These are phyloP conservation scores for Curvularia lunata DNA, from an alignment of 2,329 filamentous ascomycete species.

Conservation along the genomic window DNA sequence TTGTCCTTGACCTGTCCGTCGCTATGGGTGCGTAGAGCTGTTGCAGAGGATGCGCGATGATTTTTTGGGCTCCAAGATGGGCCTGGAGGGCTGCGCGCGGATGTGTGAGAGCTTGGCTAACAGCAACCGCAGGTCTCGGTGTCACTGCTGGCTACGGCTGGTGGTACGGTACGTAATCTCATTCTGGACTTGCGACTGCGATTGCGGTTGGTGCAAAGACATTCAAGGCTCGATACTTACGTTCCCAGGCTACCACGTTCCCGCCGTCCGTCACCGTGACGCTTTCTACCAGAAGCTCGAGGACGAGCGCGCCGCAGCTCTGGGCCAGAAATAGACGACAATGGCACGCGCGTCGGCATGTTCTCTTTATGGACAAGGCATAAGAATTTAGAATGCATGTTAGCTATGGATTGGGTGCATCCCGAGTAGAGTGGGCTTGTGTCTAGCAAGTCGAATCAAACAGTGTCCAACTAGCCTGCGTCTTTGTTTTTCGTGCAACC, in stretches of 20 bases:
- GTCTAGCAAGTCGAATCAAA: conserved; percentile 29
- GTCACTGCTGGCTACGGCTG: conserved; percentile 68
- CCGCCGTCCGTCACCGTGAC: conserved; percentile 68
- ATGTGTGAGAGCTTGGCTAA: conserved; percentile 31
- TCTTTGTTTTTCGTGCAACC: background rate
- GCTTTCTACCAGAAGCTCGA: conserved; percentile 69
- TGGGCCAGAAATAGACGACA: conserved; percentile 46
- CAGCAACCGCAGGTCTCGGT: conserved; percentile 61
- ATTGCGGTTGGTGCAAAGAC: background rate
- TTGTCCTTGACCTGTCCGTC: conserved; percentile 71
- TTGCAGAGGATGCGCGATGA: background rate
- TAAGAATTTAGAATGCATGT: conserved; percentile 34
- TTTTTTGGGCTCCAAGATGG: background rate
- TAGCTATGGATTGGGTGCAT: conserved; percentile 39
- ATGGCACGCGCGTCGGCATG: conserved; percentile 26
- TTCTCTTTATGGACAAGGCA: conserved; percentile 37
- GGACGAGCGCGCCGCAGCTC: conserved; percentile 61
- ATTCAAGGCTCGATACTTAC: conserved; percentile 6
- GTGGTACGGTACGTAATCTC: conserved; percentile 66
- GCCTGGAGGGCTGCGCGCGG: conserved; percentile 6
- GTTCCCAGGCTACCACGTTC: conserved; percentile 67
- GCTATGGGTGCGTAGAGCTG: conserved; percentile 63
- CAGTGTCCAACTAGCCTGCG: conserved; percentile 6
- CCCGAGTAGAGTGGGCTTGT: conserved; percentile 37
- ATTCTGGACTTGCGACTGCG: background rate